These are phyloP conservation scores for Xylogone sp. DNA, from an alignment of 2,329 filamentous ascomycete genomes.

Conservation along the genomic window DNA sequence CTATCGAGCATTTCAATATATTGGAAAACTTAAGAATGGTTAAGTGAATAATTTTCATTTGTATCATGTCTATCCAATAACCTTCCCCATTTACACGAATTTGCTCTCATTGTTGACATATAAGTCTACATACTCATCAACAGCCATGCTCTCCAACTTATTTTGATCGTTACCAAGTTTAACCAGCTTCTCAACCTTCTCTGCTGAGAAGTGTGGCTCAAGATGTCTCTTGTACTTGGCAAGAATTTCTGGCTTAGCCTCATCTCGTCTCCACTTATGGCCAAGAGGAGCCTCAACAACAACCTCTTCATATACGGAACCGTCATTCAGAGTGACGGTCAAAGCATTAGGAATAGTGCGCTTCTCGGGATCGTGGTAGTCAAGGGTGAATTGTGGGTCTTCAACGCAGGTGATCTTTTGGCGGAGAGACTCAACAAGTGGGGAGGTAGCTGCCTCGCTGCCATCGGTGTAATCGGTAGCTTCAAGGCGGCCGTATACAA, in stretches of 20 bases:
- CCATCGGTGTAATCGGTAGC: slow-evolving; percentile 93
- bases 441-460: slow-evolving; percentile 84
- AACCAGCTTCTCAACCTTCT: slow-evolving; percentile 77
- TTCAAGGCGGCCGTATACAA: slow-evolving; percentile 89
- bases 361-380: slow-evolving; percentile 92
- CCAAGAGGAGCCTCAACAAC: slow-evolving; percentile 92
- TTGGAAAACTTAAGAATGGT: too few relatives aligned
- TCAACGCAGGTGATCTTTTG: slow-evolving; percentile 95
- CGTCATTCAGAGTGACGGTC: slow-evolving; percentile 91
- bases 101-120: slow-evolving; percentile 63
- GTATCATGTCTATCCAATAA: neutral
- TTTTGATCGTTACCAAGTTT: slow-evolving; percentile 72
- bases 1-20: too few relatives aligned
- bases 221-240: slow-evolving; percentile 95
- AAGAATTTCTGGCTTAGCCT: slow-evolving; percentile 96
- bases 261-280: slow-evolving; percentile 84
- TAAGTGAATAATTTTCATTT: neutral
- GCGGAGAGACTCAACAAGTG: slow-evolving; percentile 85
- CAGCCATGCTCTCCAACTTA: slow-evolving; percentile 73
- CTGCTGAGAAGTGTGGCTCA: slow-evolving; percentile 73
- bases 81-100: slow-evolving; percentile 39
- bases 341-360: slow-evolving; percentile 97
- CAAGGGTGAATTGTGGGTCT: slow-evolving; percentile 87
- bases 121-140: slow-evolving; percentile 92
- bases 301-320: slow-evolving; percentile 85